A percentile compares a stretch with the other conserved stretches of the same genome.
phyloP scores from a whole-genome alignment of 352 stramenopile genomes.

The Phytopythium delawarense region DNA sequence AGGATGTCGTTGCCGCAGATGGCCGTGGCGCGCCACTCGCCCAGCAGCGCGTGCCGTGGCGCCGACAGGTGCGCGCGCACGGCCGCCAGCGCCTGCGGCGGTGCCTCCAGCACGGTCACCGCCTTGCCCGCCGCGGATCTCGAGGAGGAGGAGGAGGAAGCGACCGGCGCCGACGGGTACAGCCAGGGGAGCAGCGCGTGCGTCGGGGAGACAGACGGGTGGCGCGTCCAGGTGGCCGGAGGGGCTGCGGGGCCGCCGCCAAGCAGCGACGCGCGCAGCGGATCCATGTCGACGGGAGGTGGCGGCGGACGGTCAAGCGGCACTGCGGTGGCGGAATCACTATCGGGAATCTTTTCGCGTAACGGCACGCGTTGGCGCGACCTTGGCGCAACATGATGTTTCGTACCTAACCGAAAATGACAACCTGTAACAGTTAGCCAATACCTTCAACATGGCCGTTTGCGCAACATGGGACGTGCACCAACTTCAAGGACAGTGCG shows the following conservation, averaged over 20 bases:
- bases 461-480: neutral
- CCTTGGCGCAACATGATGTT: neutral
- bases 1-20: slow-evolving; percentile 93
- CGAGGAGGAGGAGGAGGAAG: neutral
- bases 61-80: neutral
- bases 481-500: neutral
- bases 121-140: slow-evolving; percentile 13
- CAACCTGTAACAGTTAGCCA: neutral
- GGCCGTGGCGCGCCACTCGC: slow-evolving; percentile 83
- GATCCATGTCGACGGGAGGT: neutral
- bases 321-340: neutral
- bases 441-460: neutral
- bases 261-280: slow-evolving; percentile 7
- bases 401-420: neutral
- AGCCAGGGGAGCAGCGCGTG: slow-evolving; percentile 7
- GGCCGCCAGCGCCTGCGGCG: slow-evolving; percentile 25
- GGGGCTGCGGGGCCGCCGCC: neutral
- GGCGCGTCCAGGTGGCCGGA: neutral
- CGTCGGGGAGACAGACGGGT: neutral
- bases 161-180: slow-evolving; percentile 2
- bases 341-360: slow-evolving; percentile 3
- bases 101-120: slow-evolving; percentile 18
- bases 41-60: slow-evolving; percentile 38
- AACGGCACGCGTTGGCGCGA: neutral
- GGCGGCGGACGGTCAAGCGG: neutral